Base-by-base conservation (phyloP, 2,329 filamentous ascomycete species). In the Lecanosticta acicola region DNA sequence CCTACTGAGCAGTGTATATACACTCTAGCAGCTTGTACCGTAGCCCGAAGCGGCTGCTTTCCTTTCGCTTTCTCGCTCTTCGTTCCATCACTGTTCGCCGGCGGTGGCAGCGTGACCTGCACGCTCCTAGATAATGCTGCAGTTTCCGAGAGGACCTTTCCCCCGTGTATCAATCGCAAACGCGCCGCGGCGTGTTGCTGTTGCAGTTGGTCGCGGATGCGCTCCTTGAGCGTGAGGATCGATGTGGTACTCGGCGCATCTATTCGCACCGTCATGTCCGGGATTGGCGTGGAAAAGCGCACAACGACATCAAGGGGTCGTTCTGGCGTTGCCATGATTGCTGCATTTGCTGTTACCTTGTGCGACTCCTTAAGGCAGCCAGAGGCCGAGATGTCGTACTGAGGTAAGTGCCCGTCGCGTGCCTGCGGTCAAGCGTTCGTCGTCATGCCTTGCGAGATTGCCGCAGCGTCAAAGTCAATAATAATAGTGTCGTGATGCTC, bases 1-100 rank as follows among this genome's bases (percentile, higher is more conserved):
- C 89, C 89, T 48, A 97, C 86, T 53, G 87, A 91, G 75, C 91
- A 97, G 71, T 94, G 94, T 50, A 97, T 84, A 66, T 94, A 96
- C 59, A 94, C 79, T 36, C 84, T 77, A 32, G 73, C 72, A 17
- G 61, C 62, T 5, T 59, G 21, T 44, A 56, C 39, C 24, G 37
- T 57, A 47, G 52, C 73, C 24, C 74, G 75, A 3, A 83, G 65
- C 1, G 77, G 77, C 49, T 71, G 70, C 58, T 93, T 94, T 38
- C 85, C 87, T 59, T 87, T 88, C 44, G 73, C 72, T 50, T 59
- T 62, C 33, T 53, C 59, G 55, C 66, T 63, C 50, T 65, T 60
- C 26, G 52, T 47, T 19, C 54, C 51, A 45, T 66, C 59, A 32
- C 55, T 41, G 41, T 62, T 60, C 11, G 63, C 60, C 41, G 59